Conservation (phyloP, 2,329 filamentous ascomycete species). For the Verticillium nubilum region DNA sequence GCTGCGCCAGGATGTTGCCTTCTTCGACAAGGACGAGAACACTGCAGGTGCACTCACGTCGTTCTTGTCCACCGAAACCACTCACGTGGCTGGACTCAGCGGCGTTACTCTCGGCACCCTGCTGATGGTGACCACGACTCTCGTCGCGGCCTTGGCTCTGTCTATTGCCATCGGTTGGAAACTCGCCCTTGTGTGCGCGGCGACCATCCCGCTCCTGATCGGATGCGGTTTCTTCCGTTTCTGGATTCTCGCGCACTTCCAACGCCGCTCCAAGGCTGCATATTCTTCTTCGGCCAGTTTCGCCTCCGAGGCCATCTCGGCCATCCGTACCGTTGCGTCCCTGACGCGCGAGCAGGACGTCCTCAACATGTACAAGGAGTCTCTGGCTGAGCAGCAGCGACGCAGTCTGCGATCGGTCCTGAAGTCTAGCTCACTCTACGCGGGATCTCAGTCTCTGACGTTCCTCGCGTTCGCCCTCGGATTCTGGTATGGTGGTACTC, state of each 20-base stretch:
- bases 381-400: conserved; percentile 61
- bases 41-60: conserved; percentile 83
- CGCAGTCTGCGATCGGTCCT: conserved; percentile 67
- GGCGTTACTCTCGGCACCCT: conserved; percentile 85
- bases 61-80: conserved; percentile 85
- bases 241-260: conserved; percentile 75
- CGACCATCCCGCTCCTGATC: conserved; percentile 71
- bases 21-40: conserved; percentile 87
- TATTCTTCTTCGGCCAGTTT: conserved; percentile 79
- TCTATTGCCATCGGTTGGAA: conserved; percentile 82
- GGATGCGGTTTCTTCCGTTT: conserved; percentile 85
- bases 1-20: conserved; percentile 86
- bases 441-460: conserved; percentile 74
- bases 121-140: conserved; percentile 72
- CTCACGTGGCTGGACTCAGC: conserved; percentile 80
- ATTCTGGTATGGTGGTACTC: conserved; percentile 85
- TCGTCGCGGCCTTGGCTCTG: conserved; percentile 67
- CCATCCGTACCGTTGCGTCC: conserved; percentile 88
- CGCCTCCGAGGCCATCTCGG: conserved; percentile 88
- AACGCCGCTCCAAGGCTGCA: conserved; percentile 70
- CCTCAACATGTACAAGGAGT: conserved; percentile 61
- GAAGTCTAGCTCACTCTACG: conserved; percentile 74
- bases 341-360: conserved; percentile 85
- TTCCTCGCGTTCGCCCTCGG: conserved; percentile 82
- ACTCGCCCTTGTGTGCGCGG: conserved; percentile 74